Evolutionary conservation across 495 filamentous ascomycete species (phyloP), one percentile per base, ranked within the genome.

Genomic region (Mycothermus thermophilus): DNA sequence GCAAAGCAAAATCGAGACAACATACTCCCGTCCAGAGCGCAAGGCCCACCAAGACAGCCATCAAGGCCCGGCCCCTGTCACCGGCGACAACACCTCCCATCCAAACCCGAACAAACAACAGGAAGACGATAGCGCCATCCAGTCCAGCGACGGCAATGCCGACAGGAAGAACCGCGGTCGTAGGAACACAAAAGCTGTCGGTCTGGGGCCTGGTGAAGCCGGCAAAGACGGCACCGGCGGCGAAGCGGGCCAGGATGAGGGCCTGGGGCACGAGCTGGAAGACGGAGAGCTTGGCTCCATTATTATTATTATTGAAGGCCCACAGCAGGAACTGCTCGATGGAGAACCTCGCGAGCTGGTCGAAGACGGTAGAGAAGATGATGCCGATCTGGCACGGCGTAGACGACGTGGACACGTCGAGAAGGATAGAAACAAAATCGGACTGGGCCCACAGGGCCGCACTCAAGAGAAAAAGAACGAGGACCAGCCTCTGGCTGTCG

Each of bases 401-500:
- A 17, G 58, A 40, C 4, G 60, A 56, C 9, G 49, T 53, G 8
- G 55, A 38, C 32, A 41, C 29, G 21, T 66, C 50, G 46, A 73
- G 54, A 16, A 69, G 45, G 15, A 65, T 54, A 1, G 61, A 46
- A 32, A 65, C 46, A 37, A 73, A 72, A 35, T 63, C 62, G 46
- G 60, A 41, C 14, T 62, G 48, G 27, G 64, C 66, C 69, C 69
- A 73, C 52, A 66, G 55, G 32, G 62, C 62, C 19, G 60, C 54
- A 38, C 60, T 63, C 8, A 59, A 32, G 38, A 71, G 56, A 47
- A 73, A 73, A 32, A 59, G 41, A 44, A 66, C 47, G 69, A 73
- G 69, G 67, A 65, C 69, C 69, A 73, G 69, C 69, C 69, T 73
- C 69, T 59, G 62, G 64, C 67, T 63, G 62, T 73, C 67, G 58